Evolutionary conservation across 1,284 basidiomycete genomes (phyloP).

Genomic region (Ustanciosporium gigantosporum): DNA sequence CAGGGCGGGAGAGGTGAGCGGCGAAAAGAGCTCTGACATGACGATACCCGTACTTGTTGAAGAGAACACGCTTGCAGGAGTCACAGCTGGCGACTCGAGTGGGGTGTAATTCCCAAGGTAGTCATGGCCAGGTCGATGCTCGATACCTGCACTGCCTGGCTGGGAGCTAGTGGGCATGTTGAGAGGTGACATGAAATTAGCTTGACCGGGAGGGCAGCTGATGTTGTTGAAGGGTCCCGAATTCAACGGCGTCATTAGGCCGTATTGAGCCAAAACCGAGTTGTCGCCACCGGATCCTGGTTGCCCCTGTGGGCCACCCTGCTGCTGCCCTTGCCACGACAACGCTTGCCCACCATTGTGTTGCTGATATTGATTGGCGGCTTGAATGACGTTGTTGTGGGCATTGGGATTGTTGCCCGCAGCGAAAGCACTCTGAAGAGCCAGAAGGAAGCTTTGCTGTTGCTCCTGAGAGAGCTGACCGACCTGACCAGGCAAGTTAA

Average conservation of each 20-base stretch:
- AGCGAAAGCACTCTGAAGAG: constrained; percentile 32
- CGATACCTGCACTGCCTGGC: constrained; percentile 18
- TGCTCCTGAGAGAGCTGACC: constrained; percentile 32
- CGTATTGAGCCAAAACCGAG: constrained; percentile 45
- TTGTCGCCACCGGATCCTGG: constrained; percentile 8
- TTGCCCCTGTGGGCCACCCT: not conserved
- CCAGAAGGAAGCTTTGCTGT: constrained; percentile 29
- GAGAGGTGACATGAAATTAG: constrained; percentile 49
- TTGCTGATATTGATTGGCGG: constrained; percentile 15
- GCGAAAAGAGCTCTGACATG: constrained; percentile 66
- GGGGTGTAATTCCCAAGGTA: constrained; percentile 39
- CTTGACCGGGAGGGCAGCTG: constrained; percentile 16
- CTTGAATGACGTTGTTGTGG: constrained; percentile 27
- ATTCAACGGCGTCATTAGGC: constrained; percentile 48
- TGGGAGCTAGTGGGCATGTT: constrained; percentile 46
- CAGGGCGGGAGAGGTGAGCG: constrained; percentile 68
- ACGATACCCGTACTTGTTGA: constrained; percentile 57
- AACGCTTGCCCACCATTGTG: no score
- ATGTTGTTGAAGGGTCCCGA: constrained; percentile 45
- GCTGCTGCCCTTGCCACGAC: not conserved
- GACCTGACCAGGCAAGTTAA: constrained; percentile 9
- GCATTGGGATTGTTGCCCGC: constrained; percentile 31
- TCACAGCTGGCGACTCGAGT: constrained; percentile 53
- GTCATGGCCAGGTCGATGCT: constrained; percentile 21
- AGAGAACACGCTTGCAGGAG: constrained; percentile 60